Percentiles rank a stretch among this genome's conserved stretches.
Conservation (phyloP, 1,139 yeast genomes). For the Diutina sp. region DNA sequence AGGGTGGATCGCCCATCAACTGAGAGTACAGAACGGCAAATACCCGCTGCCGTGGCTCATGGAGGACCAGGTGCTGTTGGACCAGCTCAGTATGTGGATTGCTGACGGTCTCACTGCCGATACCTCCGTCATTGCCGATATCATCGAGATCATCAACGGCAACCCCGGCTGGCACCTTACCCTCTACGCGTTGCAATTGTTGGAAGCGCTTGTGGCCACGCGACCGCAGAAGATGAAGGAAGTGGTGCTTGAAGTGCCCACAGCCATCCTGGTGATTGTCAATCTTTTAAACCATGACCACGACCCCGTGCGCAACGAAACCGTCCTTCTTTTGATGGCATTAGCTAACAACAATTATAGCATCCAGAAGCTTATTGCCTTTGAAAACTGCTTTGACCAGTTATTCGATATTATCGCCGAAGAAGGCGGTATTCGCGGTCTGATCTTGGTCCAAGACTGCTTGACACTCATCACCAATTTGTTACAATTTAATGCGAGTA, state of each 20-base stretch:
- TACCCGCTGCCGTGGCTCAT: slow-evolving; percentile 70
- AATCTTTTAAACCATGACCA: slow-evolving; percentile 54
- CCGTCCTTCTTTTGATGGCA: slow-evolving; percentile 71
- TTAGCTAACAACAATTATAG: slow-evolving; percentile 74
- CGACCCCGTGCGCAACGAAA: slow-evolving; percentile 87
- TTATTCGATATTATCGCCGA: slow-evolving; percentile 65
- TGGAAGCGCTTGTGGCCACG: slow-evolving; percentile 74
- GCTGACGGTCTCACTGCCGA: slow-evolving; percentile 85
- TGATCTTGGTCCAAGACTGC: slow-evolving; percentile 86
- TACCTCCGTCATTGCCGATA: slow-evolving; percentile 39
- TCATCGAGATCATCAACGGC: slow-evolving; percentile 42
- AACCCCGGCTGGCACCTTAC: slow-evolving; percentile 59
- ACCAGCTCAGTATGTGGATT: slow-evolving; percentile 88
- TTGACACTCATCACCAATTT: slow-evolving; percentile 62
- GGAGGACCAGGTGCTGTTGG: slow-evolving; percentile 42
- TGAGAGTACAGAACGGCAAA: slow-evolving; percentile 68
- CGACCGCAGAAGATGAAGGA: slow-evolving; percentile 70
- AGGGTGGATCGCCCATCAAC: slow-evolving; percentile 64
- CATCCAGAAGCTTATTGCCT: slow-evolving; percentile 86
- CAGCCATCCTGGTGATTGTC: slow-evolving; percentile 71
- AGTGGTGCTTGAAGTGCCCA: slow-evolving; percentile 57
- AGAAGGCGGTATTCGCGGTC: slow-evolving; percentile 87
- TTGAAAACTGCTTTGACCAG: slow-evolving; percentile 83
- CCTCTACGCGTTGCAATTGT: slow-evolving; percentile 68
- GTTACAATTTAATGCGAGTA: slow-evolving; percentile 73